phyloP scores from a whole-genome alignment of 805 yeast species.

The Myxozyma melibiosi region DNA sequence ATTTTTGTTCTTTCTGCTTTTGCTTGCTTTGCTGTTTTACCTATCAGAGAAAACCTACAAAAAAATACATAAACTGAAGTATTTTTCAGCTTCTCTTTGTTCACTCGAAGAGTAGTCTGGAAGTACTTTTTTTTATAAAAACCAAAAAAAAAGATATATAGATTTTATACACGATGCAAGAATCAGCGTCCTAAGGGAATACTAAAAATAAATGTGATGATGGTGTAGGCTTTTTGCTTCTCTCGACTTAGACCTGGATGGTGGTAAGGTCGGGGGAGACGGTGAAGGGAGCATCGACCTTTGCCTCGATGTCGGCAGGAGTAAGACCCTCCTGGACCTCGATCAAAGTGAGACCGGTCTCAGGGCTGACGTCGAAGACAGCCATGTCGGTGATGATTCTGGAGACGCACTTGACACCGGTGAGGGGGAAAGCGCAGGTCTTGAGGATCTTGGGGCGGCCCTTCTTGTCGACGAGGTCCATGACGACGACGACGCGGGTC shows the following conservation, averaged over 20 bases:
- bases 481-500: conserved; percentile 51
- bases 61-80: not conserved
- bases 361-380: conserved; percentile 51
- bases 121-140: not conserved
- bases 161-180: too few relatives aligned
- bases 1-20: not conserved
- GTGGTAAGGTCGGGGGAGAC: conserved; percentile 33
- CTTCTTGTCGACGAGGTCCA: conserved; percentile 53
- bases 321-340: conserved; percentile 49
- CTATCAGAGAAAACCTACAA: not conserved
- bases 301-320: conserved; percentile 46
- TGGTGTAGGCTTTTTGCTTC: too few relatives aligned
- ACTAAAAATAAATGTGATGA: not conserved
- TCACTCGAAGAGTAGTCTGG: not conserved
- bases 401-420: conserved; percentile 51
- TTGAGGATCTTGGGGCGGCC: conserved; percentile 52
- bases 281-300: conserved; percentile 49
- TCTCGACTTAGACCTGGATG: conserved; percentile 4
- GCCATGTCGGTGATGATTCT: conserved; percentile 53
- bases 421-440: conserved; percentile 50
- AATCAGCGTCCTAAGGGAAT: not conserved
- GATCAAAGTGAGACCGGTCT: conserved; percentile 45
- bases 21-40: not conserved
- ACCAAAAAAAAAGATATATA: too few relatives aligned
- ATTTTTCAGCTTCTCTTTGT: not conserved